Evolutionary conservation across 2,329 filamentous ascomycete genomes (phyloP), one percentile per base, ranked within the genome.

Genomic region (Juglanconis oblonga): DNA sequence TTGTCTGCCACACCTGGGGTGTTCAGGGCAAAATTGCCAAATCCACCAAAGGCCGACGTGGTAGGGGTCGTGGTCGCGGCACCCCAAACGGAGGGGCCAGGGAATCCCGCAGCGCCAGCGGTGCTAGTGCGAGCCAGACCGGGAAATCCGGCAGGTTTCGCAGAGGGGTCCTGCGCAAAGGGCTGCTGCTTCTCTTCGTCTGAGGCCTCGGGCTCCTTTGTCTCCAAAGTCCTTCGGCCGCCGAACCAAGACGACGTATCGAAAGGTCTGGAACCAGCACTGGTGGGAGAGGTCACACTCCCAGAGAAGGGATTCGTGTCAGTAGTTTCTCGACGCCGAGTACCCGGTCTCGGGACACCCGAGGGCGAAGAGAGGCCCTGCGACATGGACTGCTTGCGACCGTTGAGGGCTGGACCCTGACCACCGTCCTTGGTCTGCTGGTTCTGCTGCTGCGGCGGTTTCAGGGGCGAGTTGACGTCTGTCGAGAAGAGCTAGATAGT

Each of bases 391-490:
- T 87, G 81, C 76, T 97, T 97, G 59, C 94, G 90, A 52, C 88
- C 84, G 58, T 89, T 87, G 10, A 81, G 69, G 10, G 80, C 81
- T 72, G 83, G 73, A 74, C 82, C 73, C 73, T 82, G 72, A 72
- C 81, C 74, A 77, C 86, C 77, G 47, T 85, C 82, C 67, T 88
- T 87, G 62, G 91, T 94, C 69, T 91, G 89, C 54, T 53, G 49
- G 10, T 24, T 45, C 32, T 54, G 54, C 35, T 61, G 61, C 5
- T 54, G 53, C 36, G 87, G 85, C 24, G 91, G 89, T 75, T 98
- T 98, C 67, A 97, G 80, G 38, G 92, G 90, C 40, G 95, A 97
- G 74, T 98, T 99, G 71, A 99, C 92, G 65, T 96, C 95, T 54
- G 84, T 85, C 54, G 86, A 77, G 74, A 97, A 97, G 64, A 90